Evolutionary conservation across 1,284 basidiomycete species (phyloP), one percentile per base, ranked within the genome.

Genomic region (Polyporus tsugae): DNA sequence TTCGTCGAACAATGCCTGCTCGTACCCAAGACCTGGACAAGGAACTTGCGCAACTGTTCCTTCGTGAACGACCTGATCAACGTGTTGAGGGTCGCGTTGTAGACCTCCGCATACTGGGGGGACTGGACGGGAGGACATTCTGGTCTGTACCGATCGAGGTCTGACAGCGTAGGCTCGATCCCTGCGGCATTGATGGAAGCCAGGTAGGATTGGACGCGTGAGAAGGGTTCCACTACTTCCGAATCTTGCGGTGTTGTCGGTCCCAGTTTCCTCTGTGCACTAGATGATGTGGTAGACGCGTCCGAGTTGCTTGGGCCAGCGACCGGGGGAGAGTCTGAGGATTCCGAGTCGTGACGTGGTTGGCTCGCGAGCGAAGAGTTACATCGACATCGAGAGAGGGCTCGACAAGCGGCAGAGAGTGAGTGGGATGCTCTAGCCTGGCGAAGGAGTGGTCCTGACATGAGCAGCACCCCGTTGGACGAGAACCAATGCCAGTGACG

Each of bases 41-140:
- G 73, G 71, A 91, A 89, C 57, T 80, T 75, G n/a, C 82, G 84
- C 36, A 94, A 80, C 74, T 93, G 92, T 42, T 82, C 79, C 68
- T 81, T 83, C 72, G 84, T 90, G 77, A 94, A 94, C 10, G 90
- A 87, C n/a, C 84, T 84, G 68, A 84, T 83, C 22, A 94, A 79
- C 1, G 78, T 82, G 55, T 86, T 83, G 57, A 87, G 69, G 22
- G 90, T 78, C 19, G 79, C 75, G 41, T 82, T 81, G 73, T 91
- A 92, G 62, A 86, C 80, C n/a, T 74, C 67, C 59, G 85, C 82
- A 75, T 91, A 94, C 65, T 81, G 72, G 2, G 79, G 76, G 4
- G 84, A 83, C 9, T 80, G 77, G 6, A 83, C 77, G 38, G 74
- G 72, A 7, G 85, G 80, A 62, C 82, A 82, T 17, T 70, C 71